Evolutionary conservation across 2,329 filamentous ascomycete genomes (phyloP).

Genomic region (Cercospora janseana): DNA sequence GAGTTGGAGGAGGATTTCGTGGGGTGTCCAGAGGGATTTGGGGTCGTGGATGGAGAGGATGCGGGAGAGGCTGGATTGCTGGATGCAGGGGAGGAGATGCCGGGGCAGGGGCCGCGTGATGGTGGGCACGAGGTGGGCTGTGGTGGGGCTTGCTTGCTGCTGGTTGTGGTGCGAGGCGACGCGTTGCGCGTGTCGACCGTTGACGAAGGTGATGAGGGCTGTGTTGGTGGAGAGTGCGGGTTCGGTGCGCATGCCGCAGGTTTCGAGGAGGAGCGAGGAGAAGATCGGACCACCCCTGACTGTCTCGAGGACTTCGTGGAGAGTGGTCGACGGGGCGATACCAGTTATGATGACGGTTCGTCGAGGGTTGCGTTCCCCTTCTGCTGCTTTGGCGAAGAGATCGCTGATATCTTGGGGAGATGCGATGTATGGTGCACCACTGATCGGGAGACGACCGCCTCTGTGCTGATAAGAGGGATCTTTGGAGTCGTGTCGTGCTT

Average conservation of each 20-base stretch:
- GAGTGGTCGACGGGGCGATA: conserved; percentile 22
- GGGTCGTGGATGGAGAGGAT: conserved; percentile 15
- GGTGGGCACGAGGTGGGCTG: conserved; percentile 10
- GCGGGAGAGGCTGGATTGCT: conserved; percentile 10
- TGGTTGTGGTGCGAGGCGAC: conserved; percentile 18
- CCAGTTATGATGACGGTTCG: conserved; percentile 29
- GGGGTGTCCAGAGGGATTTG: neutral
- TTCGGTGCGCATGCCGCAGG: conserved; percentile 21
- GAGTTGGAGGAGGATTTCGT: conserved; percentile 6
- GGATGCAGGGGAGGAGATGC: conserved; percentile 3
- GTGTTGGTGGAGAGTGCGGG: conserved; percentile 25
- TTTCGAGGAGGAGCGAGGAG: conserved; percentile 22
- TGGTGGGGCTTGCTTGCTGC: conserved; percentile 8
- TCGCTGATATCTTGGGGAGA: conserved; percentile 7
- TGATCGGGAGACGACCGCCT: neutral
- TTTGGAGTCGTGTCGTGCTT: conserved; percentile 5
- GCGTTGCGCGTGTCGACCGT: conserved; percentile 15
- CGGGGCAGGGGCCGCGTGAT: conserved; percentile 13
- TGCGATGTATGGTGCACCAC: neutral
- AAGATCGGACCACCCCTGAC: conserved; percentile 26
- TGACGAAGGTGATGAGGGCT: conserved; percentile 26
- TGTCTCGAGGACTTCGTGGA: conserved; percentile 27
- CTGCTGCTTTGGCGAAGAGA: conserved; percentile 11
- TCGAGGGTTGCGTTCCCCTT: conserved; percentile 4
- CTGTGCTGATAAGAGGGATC: neutral